Percentiles rank a stretch among this genome's conserved stretches.
phyloP scores from a whole-genome alignment of 2,329 filamentous ascomycete species.

The Hymenoscyphus repandus region DNA sequence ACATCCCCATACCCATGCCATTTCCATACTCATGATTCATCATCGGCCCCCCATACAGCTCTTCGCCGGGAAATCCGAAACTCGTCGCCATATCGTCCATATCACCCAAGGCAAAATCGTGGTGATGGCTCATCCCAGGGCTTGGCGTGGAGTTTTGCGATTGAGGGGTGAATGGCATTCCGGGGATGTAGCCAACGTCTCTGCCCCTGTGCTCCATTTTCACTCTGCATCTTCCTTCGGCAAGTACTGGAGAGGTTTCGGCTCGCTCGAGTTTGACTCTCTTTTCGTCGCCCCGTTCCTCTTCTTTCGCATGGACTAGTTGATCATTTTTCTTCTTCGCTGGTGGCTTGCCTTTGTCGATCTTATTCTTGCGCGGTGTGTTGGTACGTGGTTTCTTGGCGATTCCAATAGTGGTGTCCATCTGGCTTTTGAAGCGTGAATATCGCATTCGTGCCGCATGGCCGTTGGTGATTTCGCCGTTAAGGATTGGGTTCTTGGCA shows the following conservation, averaged over 20 bases:
- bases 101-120: neutral
- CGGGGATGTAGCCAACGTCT: neutral
- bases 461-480: slow-evolving; percentile 46
- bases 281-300: neutral
- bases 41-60: neutral
- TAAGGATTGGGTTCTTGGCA: slow-evolving; percentile 34
- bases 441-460: slow-evolving; percentile 54
- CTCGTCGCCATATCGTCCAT: slow-evolving; percentile 4
- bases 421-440: slow-evolving; percentile 47
- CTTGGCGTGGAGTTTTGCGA: slow-evolving; percentile 8
- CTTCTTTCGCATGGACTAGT: neutral
- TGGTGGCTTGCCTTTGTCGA: slow-evolving; percentile 18
- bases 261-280: neutral
- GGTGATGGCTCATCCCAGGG: neutral
- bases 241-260: neutral
- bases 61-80: neutral
- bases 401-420: slow-evolving; percentile 38
- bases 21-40: neutral
- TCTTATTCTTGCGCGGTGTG: slow-evolving; percentile 14
- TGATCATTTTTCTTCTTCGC: neutral
- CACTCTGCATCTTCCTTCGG: neutral
- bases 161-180: slow-evolving; percentile 1
- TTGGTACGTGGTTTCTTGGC: slow-evolving; percentile 11
- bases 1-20: neutral
- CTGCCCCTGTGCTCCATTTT: neutral